Evolutionary conservation across 495 filamentous ascomycete genomes (phyloP).

Genomic region (Podospora comata): DNA sequence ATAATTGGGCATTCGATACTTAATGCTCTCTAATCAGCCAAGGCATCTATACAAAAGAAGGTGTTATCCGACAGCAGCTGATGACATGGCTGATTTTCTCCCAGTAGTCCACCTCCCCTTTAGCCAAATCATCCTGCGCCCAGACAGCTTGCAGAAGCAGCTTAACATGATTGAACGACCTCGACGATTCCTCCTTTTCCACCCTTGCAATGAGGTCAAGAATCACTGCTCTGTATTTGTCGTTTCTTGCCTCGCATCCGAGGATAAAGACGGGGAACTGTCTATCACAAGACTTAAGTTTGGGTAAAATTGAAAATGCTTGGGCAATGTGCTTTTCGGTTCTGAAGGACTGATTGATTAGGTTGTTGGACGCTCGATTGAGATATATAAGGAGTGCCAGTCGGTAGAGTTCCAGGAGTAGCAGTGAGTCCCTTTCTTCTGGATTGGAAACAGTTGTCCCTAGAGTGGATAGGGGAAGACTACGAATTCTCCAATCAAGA

Average conservation of each 20-base stretch:
- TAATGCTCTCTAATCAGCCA: background rate
- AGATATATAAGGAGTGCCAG: constrained; percentile 36
- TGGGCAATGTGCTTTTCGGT: background rate
- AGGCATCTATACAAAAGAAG: constrained; percentile 27
- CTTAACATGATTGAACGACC: constrained; percentile 30
- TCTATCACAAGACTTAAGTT: constrained; percentile 21
- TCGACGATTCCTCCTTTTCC: constrained; percentile 24
- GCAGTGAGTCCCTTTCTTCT: background rate
- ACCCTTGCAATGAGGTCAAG: constrained; percentile 34
- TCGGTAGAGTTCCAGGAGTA: constrained; percentile 30
- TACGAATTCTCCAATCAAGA: constrained; percentile 26
- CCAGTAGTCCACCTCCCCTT: constrained; percentile 31
- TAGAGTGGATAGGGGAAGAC: constrained; percentile 4
- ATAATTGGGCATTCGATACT: no score
- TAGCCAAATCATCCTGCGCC: constrained; percentile 41
- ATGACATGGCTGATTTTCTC: constrained; percentile 32
- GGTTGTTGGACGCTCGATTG: constrained; percentile 26
- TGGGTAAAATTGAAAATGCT: background rate
- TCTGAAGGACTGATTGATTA: constrained; percentile 21
- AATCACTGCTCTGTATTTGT: constrained; percentile 33
- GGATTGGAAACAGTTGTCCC: background rate
- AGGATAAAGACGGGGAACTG: constrained; percentile 41
- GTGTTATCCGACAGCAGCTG: constrained; percentile 30
- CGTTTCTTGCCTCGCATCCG: constrained; percentile 39
- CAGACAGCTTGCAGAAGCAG: constrained; percentile 34